phyloP scores from a whole-genome alignment of 2,329 filamentous ascomycete species.

The Trichoderma endophyticum region DNA sequence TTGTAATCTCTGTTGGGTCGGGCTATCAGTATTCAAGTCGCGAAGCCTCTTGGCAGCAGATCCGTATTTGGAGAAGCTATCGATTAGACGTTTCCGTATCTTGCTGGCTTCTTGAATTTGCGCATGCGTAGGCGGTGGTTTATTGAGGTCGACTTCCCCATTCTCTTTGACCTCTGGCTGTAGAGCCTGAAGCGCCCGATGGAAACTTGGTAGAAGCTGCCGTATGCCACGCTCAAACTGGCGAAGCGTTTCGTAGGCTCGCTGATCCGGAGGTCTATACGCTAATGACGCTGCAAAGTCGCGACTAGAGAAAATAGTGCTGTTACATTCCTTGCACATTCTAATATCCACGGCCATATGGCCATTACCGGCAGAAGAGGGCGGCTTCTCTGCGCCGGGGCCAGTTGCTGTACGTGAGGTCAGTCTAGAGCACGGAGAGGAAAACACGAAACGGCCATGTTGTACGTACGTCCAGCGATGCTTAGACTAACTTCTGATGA shows the following conservation, averaged over 20 bases:
- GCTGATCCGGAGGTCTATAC: slow-evolving; percentile 69
- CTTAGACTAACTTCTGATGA: slow-evolving; percentile 81
- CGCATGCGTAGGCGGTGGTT: slow-evolving; percentile 50
- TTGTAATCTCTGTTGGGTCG: slow-evolving; percentile 72
- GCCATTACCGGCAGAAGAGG: slow-evolving; percentile 29
- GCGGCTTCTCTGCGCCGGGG: slow-evolving; percentile 42
- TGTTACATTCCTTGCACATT: slow-evolving; percentile 86
- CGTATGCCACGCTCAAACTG: slow-evolving; percentile 88
- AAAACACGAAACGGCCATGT: not conserved
- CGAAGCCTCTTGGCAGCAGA: slow-evolving; percentile 75
- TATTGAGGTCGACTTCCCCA: slow-evolving; percentile 37
- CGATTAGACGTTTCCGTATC: slow-evolving; percentile 83
- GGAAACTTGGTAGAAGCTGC: slow-evolving; percentile 77
- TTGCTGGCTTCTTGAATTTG: slow-evolving; percentile 85
- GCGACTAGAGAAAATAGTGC: slow-evolving; percentile 59
- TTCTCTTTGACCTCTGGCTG: slow-evolving; percentile 52
- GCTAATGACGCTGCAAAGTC: slow-evolving; percentile 72
- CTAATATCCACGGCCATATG: slow-evolving; percentile 75
- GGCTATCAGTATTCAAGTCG: slow-evolving; percentile 69
- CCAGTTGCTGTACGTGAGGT: slow-evolving; percentile 20
- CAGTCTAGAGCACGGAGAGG: not conserved
- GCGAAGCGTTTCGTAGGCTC: slow-evolving; percentile 75
- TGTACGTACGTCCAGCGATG: slow-evolving; percentile 54
- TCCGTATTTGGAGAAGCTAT: slow-evolving; percentile 87
- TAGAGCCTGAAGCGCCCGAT: slow-evolving; percentile 68